Conservation (phyloP, 2,329 filamentous ascomycete species). For the Phyllachora maydis region DNA sequence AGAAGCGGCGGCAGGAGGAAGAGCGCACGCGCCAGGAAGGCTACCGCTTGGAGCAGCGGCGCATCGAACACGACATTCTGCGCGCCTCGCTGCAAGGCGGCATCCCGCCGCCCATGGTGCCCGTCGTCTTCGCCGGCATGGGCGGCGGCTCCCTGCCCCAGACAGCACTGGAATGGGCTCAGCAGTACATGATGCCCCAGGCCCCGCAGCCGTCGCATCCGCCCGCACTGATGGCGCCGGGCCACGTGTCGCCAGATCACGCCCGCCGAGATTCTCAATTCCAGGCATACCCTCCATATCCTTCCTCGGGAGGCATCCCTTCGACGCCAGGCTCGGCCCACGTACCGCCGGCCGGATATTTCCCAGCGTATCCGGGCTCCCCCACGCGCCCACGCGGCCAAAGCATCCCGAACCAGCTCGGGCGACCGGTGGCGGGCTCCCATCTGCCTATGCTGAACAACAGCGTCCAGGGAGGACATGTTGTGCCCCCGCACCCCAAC, state of each 20-base stretch:
- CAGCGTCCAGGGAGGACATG: conserved; percentile 17
- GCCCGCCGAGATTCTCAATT: conserved; percentile 29
- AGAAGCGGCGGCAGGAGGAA: conserved; percentile 53
- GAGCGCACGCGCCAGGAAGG: conserved; percentile 45
- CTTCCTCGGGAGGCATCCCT: conserved; percentile 16
- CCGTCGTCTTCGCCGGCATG: conserved; percentile 55
- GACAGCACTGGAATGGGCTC: conserved; percentile 43
- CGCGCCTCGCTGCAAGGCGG: conserved; percentile 46
- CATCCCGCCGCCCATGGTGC: conserved; percentile 54
- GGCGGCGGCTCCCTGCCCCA: conserved; percentile 39
- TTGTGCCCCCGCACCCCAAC: conserved; percentile 28
- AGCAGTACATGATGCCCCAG: conserved; percentile 38
- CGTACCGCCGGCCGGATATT: conserved; percentile 17
- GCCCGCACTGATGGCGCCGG: conserved; percentile 28
- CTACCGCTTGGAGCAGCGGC: conserved; percentile 49
- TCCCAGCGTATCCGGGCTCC: conserved; percentile 22
- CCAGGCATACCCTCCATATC: conserved; percentile 19
- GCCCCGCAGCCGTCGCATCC: conserved; percentile 23
- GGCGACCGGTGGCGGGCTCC: conserved; percentile 15
- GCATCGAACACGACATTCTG: conserved; percentile 53
- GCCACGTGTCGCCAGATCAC: conserved; percentile 29
- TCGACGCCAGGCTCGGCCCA: conserved; percentile 20
- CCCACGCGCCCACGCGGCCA: conserved; percentile 27
- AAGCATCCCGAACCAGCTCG: conserved; percentile 19
- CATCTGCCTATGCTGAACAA: conserved; percentile 23